Evolutionary conservation across 805 yeast species (phyloP), one percentile per base, ranked within the genome.

Genomic region (Tetrapisispora fleetii): DNA sequence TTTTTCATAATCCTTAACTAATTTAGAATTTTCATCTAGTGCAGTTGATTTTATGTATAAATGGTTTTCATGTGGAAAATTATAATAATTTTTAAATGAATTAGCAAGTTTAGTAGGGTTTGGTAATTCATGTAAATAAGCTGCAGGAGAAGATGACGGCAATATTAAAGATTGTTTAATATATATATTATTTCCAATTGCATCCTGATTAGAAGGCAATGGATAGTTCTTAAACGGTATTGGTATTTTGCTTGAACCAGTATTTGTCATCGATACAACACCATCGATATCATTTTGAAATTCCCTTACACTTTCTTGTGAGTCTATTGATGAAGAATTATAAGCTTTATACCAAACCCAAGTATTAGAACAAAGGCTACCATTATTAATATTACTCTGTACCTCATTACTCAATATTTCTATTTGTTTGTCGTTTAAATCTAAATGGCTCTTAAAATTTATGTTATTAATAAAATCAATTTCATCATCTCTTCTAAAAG

Each of bases 61-160:
- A 54, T 71, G 76, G 16, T 52, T 56, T 39, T 68, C 72, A 27
- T 60, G 56, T 4, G 64, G 64, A 40, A 52, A 69, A 49, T 68
- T 67, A 48, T 71, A 71, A 50, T 71, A 67, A 16, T 68, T 51
- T 51, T 63, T 67, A 19, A 67, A 52, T 1, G 69, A 65, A 16
- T 63, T 56, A 5, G 69, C 63, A 6, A 68, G 52, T 44, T 65
- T 67, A 3, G 73, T 71, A 48, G 53, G 54, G 9, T 56, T 37
- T 1, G 73, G 65, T 32, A 64, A 59, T 13, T 54, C 50, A 52
- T 72, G 70, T 33, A 56, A 62, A 16, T 53, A 53, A 24, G 58
- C 60, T 19, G 43, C 45, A 28, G 60, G 64, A 10, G 62, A 54
- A 8, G 53, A 51, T 2, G 60, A 55, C 1, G 70, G 70, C n/a